Conservation (phyloP, 106 monocot genomes). For the Dendrobium catenatum region DNA sequence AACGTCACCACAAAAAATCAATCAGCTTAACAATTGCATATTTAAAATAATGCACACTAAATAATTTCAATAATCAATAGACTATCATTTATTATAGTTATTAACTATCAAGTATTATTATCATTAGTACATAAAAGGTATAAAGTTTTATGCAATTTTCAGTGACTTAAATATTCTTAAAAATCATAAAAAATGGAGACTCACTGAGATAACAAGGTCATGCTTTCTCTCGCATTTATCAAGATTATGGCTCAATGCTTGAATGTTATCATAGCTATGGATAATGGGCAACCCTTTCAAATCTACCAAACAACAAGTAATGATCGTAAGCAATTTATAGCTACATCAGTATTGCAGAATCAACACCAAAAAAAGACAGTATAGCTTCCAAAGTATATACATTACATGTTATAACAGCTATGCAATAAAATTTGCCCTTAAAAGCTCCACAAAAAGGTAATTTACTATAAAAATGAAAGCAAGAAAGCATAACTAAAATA, state of each 20-base stretch:
- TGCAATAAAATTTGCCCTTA: background rate
- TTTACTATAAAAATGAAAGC: background rate
- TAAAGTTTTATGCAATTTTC: background rate
- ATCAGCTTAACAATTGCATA: background rate
- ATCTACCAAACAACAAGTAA: slow-evolving; percentile 28
- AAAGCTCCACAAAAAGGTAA: background rate
- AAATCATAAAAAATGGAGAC: slow-evolving; percentile 18
- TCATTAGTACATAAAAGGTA: background rate
- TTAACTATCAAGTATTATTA: background rate
- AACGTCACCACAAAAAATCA: background rate
- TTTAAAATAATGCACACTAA: background rate
- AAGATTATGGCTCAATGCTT: slow-evolving; percentile 61
- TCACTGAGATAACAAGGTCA: slow-evolving; percentile 86
- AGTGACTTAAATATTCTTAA: slow-evolving; percentile 1
- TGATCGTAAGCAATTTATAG: background rate
- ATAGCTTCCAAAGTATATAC: background rate
- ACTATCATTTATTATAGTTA: background rate
- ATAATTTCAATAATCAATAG: background rate
- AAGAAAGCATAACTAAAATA: background rate
- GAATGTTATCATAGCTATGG: slow-evolving; percentile 88
- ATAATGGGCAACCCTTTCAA: slow-evolving; percentile 68
- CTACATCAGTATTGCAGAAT: background rate
- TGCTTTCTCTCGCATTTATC: slow-evolving; percentile 56
- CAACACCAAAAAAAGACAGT: no score
- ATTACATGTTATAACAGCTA: background rate